Percentiles rank a stretch among this genome's conserved stretches.
phyloP scores from a whole-genome alignment of 2,329 filamentous ascomycete species.

The Neopestalotiopsis rosae region DNA sequence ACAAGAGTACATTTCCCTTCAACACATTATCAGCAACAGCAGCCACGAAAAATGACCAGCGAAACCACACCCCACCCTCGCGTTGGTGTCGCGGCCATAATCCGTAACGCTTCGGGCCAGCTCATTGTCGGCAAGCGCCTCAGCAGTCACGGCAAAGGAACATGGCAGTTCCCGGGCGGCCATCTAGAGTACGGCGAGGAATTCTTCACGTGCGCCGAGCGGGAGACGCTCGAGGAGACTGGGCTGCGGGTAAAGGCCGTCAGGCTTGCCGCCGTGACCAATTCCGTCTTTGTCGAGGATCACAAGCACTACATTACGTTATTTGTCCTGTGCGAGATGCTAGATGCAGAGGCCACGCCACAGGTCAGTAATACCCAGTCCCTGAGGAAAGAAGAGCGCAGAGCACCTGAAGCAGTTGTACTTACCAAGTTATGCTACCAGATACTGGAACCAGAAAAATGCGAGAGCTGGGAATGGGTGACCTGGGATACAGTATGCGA shows the following conservation, averaged over 20 bases:
- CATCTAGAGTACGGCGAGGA: conserved; percentile 75
- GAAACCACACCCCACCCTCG: conserved; percentile 37
- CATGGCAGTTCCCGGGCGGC: conserved; percentile 73
- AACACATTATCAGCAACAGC: not conserved
- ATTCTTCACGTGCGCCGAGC: conserved; percentile 64
- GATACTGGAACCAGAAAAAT: conserved; percentile 15
- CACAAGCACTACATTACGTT: conserved; percentile 77
- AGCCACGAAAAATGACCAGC: not conserved
- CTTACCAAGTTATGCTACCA: not conserved
- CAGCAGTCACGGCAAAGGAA: conserved; percentile 59
- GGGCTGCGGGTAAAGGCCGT: conserved; percentile 60
- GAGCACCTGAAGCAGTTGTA: not conserved
- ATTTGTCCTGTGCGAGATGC: conserved; percentile 63
- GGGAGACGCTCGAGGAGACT: conserved; percentile 76
- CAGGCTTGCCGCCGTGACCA: conserved; percentile 65
- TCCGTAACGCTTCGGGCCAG: conserved; percentile 46
- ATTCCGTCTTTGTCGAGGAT: conserved; percentile 66
- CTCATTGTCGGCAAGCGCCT: conserved; percentile 54
- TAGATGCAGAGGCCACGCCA: conserved; percentile 53
- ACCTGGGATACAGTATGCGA: not conserved
- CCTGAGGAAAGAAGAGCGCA: not conserved
- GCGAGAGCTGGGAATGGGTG: conserved; percentile 13
- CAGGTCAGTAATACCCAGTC: conserved; percentile 47
- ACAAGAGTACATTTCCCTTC: too few relatives aligned
- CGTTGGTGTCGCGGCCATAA: conserved; percentile 55